Percentiles rank a stretch among this genome's conserved stretches.
Conservation (phyloP, 108 stramenopile species). For the Discostella stelligeroides region DNA sequence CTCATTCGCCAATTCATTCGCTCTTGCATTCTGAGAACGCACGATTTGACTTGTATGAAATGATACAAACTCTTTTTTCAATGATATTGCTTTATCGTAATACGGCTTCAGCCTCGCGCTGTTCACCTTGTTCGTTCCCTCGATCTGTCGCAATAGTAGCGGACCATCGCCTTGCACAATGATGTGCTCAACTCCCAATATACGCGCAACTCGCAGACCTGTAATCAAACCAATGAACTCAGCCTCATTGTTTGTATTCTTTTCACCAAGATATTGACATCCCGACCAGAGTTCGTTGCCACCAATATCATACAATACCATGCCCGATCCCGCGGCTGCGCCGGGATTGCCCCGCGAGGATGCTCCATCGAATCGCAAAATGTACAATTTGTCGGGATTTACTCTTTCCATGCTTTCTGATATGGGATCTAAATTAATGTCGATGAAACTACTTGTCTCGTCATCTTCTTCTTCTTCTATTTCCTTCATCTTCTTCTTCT, state of each 20-base stretch:
- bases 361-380: conserved; percentile 83
- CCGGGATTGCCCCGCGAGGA: conserved; percentile 77
- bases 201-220: conserved; percentile 66
- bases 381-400: conserved; percentile 48
- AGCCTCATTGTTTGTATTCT: conserved; percentile 76
- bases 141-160: conserved; percentile 73
- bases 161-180: conserved; percentile 76
- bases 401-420: too few species aligned
- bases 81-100: conserved; percentile 37
- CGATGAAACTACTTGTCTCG: too few species aligned
- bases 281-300: conserved; percentile 66
- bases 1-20: conserved; percentile 84
- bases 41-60: conserved; percentile 67
- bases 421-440: too few species aligned
- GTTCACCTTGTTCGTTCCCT: conserved; percentile 59
- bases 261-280: conserved; percentile 60
- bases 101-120: conserved; percentile 45
- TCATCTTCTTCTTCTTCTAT: too few species aligned
- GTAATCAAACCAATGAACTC: conserved; percentile 70
- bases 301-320: conserved; percentile 67
- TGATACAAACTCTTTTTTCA: conserved; percentile 51
- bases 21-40: conserved; percentile 71
- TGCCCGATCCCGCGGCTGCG: conserved; percentile 67
- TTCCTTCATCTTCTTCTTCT: too few species aligned
- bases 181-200: conserved; percentile 62